Evolutionary conservation across 1,139 yeast species (phyloP), one percentile per base, ranked within the genome.

Genomic region (Meyerozyma carpophila): DNA sequence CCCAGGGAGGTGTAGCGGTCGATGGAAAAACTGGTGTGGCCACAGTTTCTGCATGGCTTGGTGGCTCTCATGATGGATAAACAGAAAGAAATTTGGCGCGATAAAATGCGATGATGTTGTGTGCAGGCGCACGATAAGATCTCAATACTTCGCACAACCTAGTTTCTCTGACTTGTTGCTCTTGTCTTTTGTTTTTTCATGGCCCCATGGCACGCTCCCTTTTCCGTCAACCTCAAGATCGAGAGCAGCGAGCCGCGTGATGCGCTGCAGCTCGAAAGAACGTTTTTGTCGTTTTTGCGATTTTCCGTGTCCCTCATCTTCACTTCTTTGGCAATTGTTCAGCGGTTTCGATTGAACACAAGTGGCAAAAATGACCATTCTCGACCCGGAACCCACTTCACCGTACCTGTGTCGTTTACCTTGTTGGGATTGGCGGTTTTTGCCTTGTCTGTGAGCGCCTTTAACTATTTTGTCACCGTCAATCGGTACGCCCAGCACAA

Each of bases 191-290:
- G 18, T 16, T 16, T 21, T 21, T 21, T 5, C 24, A 21, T 21
- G 24, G 24, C 6, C 24, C 29, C 31, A 34, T 24, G 25, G 21
- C 26, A 38, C 13, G 52, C 55, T 25, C 61, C 66, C 2, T 58
- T 56, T 42, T 52, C 53, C 25, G 48, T 73, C 32, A 56, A 73
- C 3, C 55, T 79, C 43, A 66, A 69, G 28, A 70, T 78, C 31
- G 61, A 68, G 7, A 65, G 77, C 4, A 75, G 81, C 1, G 82
- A 81, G 47, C 84, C 86, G 0, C 61, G 86, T 44, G 87, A 81
- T 57, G 79, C 79, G 21, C 59, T 81, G 13, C 84, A 80, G 63
- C 75, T 77, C 46, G 87, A 81, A 54, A 59, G 85, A 39, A 79
- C 85, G 0, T 68, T 81, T 27, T 60, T 81, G 9, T 66, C 79